Evolutionary conservation across 768 basidiomycete genomes (phyloP).

Genomic region (Naganishia randhawae): DNA sequence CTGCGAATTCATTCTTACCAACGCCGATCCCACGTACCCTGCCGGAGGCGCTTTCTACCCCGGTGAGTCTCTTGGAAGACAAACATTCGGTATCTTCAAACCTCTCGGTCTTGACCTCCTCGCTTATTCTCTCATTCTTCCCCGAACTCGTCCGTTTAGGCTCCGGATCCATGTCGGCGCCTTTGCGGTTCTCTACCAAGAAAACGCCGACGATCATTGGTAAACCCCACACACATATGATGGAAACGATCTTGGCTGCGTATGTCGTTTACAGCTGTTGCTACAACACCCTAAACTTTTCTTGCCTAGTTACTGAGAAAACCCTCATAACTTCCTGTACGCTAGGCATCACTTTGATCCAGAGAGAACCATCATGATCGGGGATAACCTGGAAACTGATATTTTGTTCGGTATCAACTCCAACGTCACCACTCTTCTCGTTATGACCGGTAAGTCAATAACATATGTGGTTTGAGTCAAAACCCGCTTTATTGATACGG

Average conservation of each 20-base stretch:
- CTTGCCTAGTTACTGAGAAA: neutral
- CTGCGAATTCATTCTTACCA: conserved; percentile 83
- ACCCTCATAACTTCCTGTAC: neutral
- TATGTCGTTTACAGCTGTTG: conserved; percentile 43
- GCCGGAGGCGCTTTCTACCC: conserved; percentile 63
- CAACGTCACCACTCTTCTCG: conserved; percentile 79
- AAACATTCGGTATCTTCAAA: neutral
- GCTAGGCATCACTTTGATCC: conserved; percentile 80
- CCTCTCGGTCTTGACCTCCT: neutral
- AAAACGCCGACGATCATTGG: conserved; percentile 74
- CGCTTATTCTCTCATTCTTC: neutral
- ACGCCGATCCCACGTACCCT: conserved; percentile 89
- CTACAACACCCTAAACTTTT: neutral
- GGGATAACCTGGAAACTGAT: conserved; percentile 92
- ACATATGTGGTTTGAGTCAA: neutral
- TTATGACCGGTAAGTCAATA: conserved; percentile 70
- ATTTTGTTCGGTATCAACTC: conserved; percentile 87
- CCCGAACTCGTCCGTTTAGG: conserved; percentile 35
- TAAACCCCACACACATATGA: conserved; percentile 85
- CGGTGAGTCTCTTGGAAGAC: conserved; percentile 54
- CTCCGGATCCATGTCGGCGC: conserved; percentile 75
- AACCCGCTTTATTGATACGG: neutral
- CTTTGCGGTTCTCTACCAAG: conserved; percentile 68
- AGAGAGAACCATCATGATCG: conserved; percentile 83
- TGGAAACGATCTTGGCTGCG: conserved; percentile 85